Base-by-base conservation (phyloP, 768 basidiomycete genomes). In the Mycena galericulata region DNA sequence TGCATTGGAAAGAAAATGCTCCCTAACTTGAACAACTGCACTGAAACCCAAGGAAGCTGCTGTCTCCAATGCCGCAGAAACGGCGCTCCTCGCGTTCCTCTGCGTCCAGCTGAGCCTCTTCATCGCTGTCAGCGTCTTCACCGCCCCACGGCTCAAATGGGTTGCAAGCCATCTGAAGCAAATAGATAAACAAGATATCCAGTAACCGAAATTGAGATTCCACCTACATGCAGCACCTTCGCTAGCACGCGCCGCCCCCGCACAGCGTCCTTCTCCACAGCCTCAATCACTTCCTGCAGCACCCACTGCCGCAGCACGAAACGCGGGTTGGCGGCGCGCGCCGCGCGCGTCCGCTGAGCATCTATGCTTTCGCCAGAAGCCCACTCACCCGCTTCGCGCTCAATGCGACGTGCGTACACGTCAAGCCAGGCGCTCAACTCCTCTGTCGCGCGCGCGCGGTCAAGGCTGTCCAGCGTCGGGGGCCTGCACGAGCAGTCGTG, bases 281-380 rank as follows among this genome's bases (percentile, higher is more conserved):
- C 87, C 68, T 80, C 79, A 75, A 99, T 99, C 26, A 94, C 91
- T 75, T 99, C 97, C 77, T 99, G 96, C 36, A 99, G 84, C 11
- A 99, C 82, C 98, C 98, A 99, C 79, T 99, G 98, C 67, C 98
- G 84, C 66, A 99, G 79, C 36, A 97, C 90, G 79, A 99, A 99
- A 38, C 96, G 85, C 20, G 98, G 98, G 76, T 99, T 99, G 30
- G 85, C 89, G 26, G 69, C 77, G 68, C 82, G 85, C 81, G 88
- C 86, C 38, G 84, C 88, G 17, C 74, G 78, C 65, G 83, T 79
- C 57, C 91, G 80, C 67, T 85, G 85, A 1, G 68, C 79, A 53
- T 88, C 86, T 38, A 83, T 74, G 14, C 26, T 54, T 24, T 45
- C n/a, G 73, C 76, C 26, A n/a, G 72, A 61, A 38, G 69, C 73